These are phyloP conservation scores for Prunus padus DNA, from an alignment of 306 rosid genomes.

Conservation along the genomic window DNA sequence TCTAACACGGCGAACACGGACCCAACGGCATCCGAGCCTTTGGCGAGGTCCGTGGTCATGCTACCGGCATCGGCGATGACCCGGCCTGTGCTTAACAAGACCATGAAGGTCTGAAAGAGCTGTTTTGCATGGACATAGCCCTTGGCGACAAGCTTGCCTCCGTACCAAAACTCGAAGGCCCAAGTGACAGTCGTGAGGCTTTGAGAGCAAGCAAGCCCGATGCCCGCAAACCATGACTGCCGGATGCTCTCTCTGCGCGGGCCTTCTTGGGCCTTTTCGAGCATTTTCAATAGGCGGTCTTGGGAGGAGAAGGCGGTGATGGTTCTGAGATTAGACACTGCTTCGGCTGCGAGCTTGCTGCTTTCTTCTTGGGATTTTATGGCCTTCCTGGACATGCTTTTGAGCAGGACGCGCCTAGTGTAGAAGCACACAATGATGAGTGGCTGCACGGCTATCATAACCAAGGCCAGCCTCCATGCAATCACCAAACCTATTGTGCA, in stretches of 20 bases:
- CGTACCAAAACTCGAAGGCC: slow-evolving; percentile 92
- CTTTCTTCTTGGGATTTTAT: slow-evolving; percentile 65
- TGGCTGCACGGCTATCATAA: slow-evolving; percentile 81
- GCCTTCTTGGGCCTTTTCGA: slow-evolving; percentile 69
- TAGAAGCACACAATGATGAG: slow-evolving; percentile 59
- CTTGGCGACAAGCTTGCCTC: slow-evolving; percentile 52
- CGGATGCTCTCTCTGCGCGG: slow-evolving; percentile 57
- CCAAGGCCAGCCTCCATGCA: slow-evolving; percentile 79
- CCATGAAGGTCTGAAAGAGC: slow-evolving; percentile 71
- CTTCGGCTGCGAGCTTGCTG: slow-evolving; percentile 89
- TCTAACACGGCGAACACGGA: slow-evolving; percentile 72
- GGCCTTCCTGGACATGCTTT: slow-evolving; percentile 56
- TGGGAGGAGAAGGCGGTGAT: slow-evolving; percentile 88
- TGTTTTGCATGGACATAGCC: slow-evolving; percentile 49
- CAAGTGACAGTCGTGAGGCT: slow-evolving; percentile 48
- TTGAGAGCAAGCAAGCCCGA: slow-evolving; percentile 72
- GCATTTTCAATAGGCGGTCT: slow-evolving; percentile 68
- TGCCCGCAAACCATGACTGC: slow-evolving; percentile 83
- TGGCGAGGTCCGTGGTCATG: slow-evolving; percentile 77
- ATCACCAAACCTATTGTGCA: slow-evolving; percentile 74
- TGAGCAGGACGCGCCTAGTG: slow-evolving; percentile 69
- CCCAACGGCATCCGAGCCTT: slow-evolving; percentile 67
- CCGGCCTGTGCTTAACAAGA: slow-evolving; percentile 68
- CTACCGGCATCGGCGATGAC: slow-evolving; percentile 95
- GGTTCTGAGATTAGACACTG: slow-evolving; percentile 77